These are phyloP conservation scores for Zymoseptoria pseudotritici DNA, from an alignment of 2,329 filamentous ascomycete species.

Conservation along the genomic window DNA sequence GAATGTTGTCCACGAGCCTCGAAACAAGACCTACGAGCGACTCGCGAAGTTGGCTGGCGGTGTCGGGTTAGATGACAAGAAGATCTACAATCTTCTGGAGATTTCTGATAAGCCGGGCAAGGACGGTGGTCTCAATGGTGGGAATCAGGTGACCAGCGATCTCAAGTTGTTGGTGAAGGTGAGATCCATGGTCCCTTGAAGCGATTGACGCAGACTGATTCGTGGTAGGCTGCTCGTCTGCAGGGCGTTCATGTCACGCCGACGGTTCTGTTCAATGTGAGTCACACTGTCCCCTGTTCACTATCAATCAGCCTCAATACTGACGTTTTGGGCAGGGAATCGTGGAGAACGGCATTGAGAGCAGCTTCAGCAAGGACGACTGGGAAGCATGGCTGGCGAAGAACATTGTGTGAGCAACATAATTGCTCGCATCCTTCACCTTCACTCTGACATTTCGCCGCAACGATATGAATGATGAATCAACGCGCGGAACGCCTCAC, in stretches of 20 bases:
- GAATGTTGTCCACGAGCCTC: slow-evolving; percentile 70
- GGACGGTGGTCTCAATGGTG: slow-evolving; percentile 65
- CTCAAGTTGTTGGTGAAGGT: slow-evolving; percentile 78
- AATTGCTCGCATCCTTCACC: not conserved
- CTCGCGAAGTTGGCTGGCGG: slow-evolving; percentile 64
- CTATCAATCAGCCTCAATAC: too few species aligned
- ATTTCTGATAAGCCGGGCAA: slow-evolving; percentile 60
- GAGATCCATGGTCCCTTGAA: slow-evolving; percentile 21
- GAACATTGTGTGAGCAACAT: slow-evolving; percentile 46
- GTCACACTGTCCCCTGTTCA: too few species aligned
- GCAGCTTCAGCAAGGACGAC: slow-evolving; percentile 68
- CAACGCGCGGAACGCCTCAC: too few species aligned
- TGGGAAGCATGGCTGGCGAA: slow-evolving; percentile 78
- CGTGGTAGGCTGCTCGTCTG: slow-evolving; percentile 51
- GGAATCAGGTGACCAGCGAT: slow-evolving; percentile 78
- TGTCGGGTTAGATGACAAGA: slow-evolving; percentile 64
- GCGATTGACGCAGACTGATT: not conserved
- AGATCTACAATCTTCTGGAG: slow-evolving; percentile 60
- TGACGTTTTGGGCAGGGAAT: too few species aligned
- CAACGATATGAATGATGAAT: too few species aligned
- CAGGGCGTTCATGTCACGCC: slow-evolving; percentile 85
- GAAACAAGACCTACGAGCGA: slow-evolving; percentile 76
- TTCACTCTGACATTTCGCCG: too few species aligned
- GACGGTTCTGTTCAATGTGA: slow-evolving; percentile 75
- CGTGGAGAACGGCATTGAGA: slow-evolving; percentile 70